These are phyloP conservation scores for Cubamyces lactineus DNA, from an alignment of 768 basidiomycete species.

Conservation along the genomic window DNA sequence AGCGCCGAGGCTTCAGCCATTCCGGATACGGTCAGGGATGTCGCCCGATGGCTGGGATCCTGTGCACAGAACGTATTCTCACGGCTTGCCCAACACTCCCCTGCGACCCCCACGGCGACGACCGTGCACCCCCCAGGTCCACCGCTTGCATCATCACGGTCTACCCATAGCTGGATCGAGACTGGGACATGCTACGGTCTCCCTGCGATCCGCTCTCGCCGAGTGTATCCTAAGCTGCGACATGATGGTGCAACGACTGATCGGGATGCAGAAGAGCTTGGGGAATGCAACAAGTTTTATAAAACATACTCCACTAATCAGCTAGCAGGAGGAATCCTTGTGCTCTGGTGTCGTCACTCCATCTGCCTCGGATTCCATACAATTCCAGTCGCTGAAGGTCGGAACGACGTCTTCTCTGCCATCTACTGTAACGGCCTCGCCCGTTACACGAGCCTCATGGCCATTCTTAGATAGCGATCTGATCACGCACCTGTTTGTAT, in stretches of 20 bases:
- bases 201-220: conserved; percentile 35
- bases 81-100: not conserved
- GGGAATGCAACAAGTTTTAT: conserved; percentile 36
- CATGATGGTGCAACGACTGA: conserved; percentile 26
- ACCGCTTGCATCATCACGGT: too few relatives aligned
- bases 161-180: conserved; percentile 9
- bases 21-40: not conserved
- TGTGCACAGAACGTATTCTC: not conserved
- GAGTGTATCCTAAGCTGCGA: conserved; percentile 33
- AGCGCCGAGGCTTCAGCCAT: not conserved
- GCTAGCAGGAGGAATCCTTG: conserved; percentile 18
- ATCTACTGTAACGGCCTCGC: too few relatives aligned
- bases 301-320: conserved; percentile 31
- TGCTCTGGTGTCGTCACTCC: conserved; percentile 21
- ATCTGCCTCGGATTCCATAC: conserved; percentile 23
- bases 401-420: conserved; percentile 45
- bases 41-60: not conserved
- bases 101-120: not conserved
- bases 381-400: conserved; percentile 41
- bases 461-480: too few relatives aligned
- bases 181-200: conserved; percentile 38
- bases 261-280: conserved; percentile 17
- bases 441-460: too few relatives aligned
- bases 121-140: too few relatives aligned
- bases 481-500: too few relatives aligned